These are phyloP conservation scores for Blumeriella jaapii DNA, from an alignment of 2,329 filamentous ascomycete species.

Conservation along the genomic window DNA sequence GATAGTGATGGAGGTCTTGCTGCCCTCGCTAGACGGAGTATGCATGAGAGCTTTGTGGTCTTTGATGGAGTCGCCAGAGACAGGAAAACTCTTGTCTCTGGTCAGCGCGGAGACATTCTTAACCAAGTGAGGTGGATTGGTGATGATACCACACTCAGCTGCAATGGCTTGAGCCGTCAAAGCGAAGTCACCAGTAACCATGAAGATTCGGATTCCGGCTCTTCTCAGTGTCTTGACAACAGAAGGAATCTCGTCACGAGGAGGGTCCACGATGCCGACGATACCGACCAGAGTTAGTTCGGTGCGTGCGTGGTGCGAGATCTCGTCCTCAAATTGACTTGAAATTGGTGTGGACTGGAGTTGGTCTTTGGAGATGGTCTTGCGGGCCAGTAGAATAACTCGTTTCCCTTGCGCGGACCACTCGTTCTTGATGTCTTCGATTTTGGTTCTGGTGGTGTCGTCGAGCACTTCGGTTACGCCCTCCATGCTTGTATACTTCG, in stretches of 20 bases:
- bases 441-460: slow-evolving; percentile 30
- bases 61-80: slow-evolving; percentile 7
- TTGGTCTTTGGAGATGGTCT: slow-evolving; percentile 35
- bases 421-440: slow-evolving; percentile 51
- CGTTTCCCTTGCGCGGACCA: slow-evolving; percentile 60
- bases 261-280: slow-evolving; percentile 48
- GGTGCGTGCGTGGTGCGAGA: slow-evolving; percentile 39
- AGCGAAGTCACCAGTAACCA: slow-evolving; percentile 73
- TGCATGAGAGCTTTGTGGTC: slow-evolving; percentile 8
- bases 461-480: slow-evolving; percentile 43
- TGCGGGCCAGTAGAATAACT: slow-evolving; percentile 55
- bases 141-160: slow-evolving; percentile 60
- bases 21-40: slow-evolving; percentile 1
- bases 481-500: slow-evolving; percentile 41
- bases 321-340: slow-evolving; percentile 42
- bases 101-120: slow-evolving; percentile 38
- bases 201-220: slow-evolving; percentile 65
- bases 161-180: slow-evolving; percentile 66
- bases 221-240: slow-evolving; percentile 51
- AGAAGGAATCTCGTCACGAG: slow-evolving; percentile 45
- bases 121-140: slow-evolving; percentile 35
- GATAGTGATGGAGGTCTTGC: slow-evolving; percentile 43
- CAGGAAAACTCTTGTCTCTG: slow-evolving; percentile 14
- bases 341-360: slow-evolving; percentile 33
- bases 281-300: slow-evolving; percentile 43